These are phyloP conservation scores for Fusarium albidum DNA, from an alignment of 2,329 filamentous ascomycete genomes.

Conservation along the genomic window DNA sequence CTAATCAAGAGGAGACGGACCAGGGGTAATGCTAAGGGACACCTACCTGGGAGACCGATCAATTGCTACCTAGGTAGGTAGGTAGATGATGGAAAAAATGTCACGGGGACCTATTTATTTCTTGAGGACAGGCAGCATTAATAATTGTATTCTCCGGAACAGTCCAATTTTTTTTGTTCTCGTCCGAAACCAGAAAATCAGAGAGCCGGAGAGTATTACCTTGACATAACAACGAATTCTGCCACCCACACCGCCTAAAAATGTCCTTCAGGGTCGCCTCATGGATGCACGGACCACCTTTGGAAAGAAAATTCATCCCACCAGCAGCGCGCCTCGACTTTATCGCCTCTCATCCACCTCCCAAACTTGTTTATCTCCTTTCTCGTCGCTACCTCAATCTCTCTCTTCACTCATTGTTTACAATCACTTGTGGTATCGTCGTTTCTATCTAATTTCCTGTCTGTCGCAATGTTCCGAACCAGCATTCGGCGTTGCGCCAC, in stretches of 20 bases:
- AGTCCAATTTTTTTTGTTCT: too few relatives aligned
- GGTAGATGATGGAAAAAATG: too few relatives aligned
- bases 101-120: too few relatives aligned
- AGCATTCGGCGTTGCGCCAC: slow-evolving; percentile 51
- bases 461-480: slow-evolving; percentile 46
- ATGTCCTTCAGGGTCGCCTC: not conserved
- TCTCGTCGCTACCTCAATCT: slow-evolving; percentile 5
- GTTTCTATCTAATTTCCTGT: slow-evolving; percentile 5
- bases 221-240: not conserved
- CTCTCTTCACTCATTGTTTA: slow-evolving; percentile 12
- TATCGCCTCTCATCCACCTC: slow-evolving; percentile 23
- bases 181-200: too few relatives aligned
- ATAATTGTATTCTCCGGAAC: too few relatives aligned
- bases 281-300: not conserved
- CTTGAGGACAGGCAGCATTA: too few relatives aligned
- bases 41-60: too few relatives aligned
- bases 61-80: too few relatives aligned
- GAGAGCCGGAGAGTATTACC: too few relatives aligned
- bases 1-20: too few relatives aligned
- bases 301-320: slow-evolving; percentile 17
- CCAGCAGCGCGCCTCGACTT: slow-evolving; percentile 16
- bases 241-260: too few relatives aligned
- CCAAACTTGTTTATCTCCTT: slow-evolving; percentile 19
- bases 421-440: slow-evolving; percentile 16
- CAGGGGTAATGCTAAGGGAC: too few relatives aligned